Evolutionary conservation across 331 rosid genomes (phyloP).

Genomic region (Saraca asoca): DNA sequence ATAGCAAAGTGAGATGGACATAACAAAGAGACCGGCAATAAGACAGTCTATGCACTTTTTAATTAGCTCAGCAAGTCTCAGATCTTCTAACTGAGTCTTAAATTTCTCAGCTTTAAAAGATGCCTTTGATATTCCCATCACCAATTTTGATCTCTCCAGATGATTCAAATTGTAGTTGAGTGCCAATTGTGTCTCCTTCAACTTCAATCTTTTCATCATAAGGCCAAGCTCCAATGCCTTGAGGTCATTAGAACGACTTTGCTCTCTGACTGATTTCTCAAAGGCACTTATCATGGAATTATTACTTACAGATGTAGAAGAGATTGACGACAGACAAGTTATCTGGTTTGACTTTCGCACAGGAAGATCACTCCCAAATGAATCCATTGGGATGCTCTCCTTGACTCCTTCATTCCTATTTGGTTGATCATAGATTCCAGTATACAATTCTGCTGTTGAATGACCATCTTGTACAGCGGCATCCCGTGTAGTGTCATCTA

Average conservation of each 20-base stretch:
- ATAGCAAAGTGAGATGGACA: conserved; percentile 61
- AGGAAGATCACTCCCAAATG: conserved; percentile 42
- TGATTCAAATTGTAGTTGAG: conserved; percentile 53
- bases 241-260: conserved; percentile 73
- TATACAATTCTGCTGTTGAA: conserved; percentile 23
- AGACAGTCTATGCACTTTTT: conserved; percentile 76
- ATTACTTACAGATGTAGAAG: conserved; percentile 39
- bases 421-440: conserved; percentile 34
- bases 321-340: conserved; percentile 39
- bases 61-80: conserved; percentile 61
- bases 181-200: conserved; percentile 58
- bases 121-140: conserved; percentile 66
- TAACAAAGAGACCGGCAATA: conserved; percentile 73
- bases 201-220: conserved; percentile 46
- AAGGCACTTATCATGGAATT: conserved; percentile 38
- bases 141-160: conserved; percentile 64
- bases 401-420: conserved; percentile 38
- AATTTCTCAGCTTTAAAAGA: conserved; percentile 72
- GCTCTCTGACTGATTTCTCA: conserved; percentile 64
- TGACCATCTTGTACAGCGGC: conserved; percentile 38
- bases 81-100: conserved; percentile 70
- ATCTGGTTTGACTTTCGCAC: conserved; percentile 48
- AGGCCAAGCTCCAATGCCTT: conserved; percentile 63
- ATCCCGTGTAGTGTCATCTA: conserved; percentile 38
- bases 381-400: conserved; percentile 37